Percentiles rank a stretch among this genome's conserved stretches.
phyloP scores from a whole-genome alignment of 768 basidiomycete species.

The Podaxis carcinomalis region DNA sequence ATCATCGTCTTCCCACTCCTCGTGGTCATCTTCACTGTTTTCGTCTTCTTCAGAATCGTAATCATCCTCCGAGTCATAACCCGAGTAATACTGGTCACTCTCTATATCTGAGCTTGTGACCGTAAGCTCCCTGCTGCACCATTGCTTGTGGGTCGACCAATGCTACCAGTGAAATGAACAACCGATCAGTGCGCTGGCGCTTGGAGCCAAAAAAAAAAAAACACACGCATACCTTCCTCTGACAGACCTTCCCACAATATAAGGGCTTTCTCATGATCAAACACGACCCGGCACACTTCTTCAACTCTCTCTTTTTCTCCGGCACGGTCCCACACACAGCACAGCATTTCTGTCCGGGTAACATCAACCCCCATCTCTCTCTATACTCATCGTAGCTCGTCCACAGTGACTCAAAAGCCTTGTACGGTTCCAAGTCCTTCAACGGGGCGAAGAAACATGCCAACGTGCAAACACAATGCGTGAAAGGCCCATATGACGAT shows the following conservation, averaged over 20 bases:
- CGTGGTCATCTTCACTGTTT: too few species aligned
- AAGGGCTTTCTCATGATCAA: background rate
- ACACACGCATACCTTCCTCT: slow-evolving; percentile 7
- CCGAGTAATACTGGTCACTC: too few species aligned
- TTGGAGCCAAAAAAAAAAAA: too few species aligned
- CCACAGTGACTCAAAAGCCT: background rate
- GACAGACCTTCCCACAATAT: background rate
- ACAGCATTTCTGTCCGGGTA: background rate
- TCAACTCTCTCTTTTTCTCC: background rate
- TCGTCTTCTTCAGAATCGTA: too few species aligned
- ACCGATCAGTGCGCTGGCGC: background rate
- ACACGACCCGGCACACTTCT: background rate
- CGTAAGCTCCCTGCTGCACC: too few species aligned
- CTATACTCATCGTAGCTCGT: background rate
- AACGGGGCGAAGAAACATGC: background rate
- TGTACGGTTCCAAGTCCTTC: background rate
- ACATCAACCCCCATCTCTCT: background rate
- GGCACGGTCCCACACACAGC: background rate
- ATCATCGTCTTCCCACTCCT: background rate
- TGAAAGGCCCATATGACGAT: background rate
- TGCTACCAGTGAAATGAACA: background rate
- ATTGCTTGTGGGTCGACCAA: too few species aligned
- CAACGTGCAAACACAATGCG: background rate
- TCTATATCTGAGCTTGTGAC: too few species aligned
- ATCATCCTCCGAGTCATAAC: too few species aligned